Evolutionary conservation across 2,329 filamentous ascomycete genomes (phyloP), one percentile per base, ranked within the genome.

Genomic region (Mollisiaceae sp.): DNA sequence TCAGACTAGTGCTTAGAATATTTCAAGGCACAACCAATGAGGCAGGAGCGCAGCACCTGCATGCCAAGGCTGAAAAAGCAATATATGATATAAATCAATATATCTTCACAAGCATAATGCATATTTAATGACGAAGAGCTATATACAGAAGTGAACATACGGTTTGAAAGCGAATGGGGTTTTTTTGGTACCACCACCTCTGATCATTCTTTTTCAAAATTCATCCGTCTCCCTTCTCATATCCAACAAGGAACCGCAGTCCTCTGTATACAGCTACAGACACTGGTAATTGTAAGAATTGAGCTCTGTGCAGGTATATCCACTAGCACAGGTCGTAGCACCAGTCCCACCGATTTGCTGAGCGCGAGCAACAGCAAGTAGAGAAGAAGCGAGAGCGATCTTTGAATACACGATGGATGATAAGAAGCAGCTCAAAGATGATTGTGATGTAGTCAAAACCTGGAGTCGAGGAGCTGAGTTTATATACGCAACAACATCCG

Each of bases 271-370:
- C 22, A 22, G 20, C 36, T 74, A 78, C 70, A 76, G 69, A 71
- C 77, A 78, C 72, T 79, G 77, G 36, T 69, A 76, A 66, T 79
- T 79, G 65, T 75, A 79, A n/a, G 68, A 65, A 71, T 77, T 79
- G 66, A 68, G 62, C 54, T 68, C 68, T 35, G 73, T 75, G 72
- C 78, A 80, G 35, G 67, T 74, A 55, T 69, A 75, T 22, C 74
- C 74, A 18, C 70, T 67, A 6, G 69, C 73, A 71, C 78, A 79
- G 8, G 65, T 64, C 22, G 74, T 77, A 24, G 74, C 64, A 52
- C 77, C 77, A n/a, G 65, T 73, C 59, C 70, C 78, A 20, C 73
- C 73, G 27, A 67, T 66, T 72, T 82, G 78, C 72, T 86, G 85
- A 65, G 78, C 80, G 45, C 77, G 74, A 47, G 76, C 80, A 60